Evolutionary conservation across 106 monocot genomes (phyloP).

Genomic region (Dioscorea dumetorum): DNA sequence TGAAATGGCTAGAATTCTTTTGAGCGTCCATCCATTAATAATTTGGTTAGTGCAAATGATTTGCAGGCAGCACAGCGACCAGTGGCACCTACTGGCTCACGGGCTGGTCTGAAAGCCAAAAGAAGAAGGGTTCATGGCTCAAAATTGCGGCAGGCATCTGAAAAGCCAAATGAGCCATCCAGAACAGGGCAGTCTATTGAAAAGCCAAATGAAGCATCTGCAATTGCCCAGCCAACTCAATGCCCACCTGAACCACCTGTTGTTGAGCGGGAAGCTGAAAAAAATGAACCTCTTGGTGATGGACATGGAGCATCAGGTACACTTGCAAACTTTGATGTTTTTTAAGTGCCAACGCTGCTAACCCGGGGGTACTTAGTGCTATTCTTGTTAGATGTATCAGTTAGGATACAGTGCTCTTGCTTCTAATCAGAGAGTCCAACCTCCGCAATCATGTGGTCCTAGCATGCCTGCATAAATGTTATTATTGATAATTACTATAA

Average conservation of each 20-base stretch:
- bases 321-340: not conserved
- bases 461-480: too few species aligned
- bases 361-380: too few species aligned
- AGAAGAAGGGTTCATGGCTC: conserved; percentile 8
- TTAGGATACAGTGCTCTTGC: too few species aligned
- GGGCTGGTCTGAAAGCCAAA: conserved; percentile 2
- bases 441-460: too few species aligned
- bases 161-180: conserved; percentile 10
- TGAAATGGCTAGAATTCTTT: too few species aligned
- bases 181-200: not conserved
- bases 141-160: conserved; percentile 11
- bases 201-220: not conserved
- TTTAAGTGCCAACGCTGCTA: too few species aligned
- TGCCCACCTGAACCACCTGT: not conserved
- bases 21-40: not conserved
- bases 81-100: not conserved
- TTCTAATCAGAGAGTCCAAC: too few species aligned
- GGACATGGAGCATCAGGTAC: not conserved
- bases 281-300: not conserved
- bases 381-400: too few species aligned
- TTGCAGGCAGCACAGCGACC: conserved; percentile 10
- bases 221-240: not conserved
- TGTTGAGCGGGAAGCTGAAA: not conserved
- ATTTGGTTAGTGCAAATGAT: not conserved
- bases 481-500: too few species aligned